These are phyloP conservation scores for Phytophthora fragariaefolia DNA, from an alignment of 352 stramenopile genomes.

Conservation along the genomic window DNA sequence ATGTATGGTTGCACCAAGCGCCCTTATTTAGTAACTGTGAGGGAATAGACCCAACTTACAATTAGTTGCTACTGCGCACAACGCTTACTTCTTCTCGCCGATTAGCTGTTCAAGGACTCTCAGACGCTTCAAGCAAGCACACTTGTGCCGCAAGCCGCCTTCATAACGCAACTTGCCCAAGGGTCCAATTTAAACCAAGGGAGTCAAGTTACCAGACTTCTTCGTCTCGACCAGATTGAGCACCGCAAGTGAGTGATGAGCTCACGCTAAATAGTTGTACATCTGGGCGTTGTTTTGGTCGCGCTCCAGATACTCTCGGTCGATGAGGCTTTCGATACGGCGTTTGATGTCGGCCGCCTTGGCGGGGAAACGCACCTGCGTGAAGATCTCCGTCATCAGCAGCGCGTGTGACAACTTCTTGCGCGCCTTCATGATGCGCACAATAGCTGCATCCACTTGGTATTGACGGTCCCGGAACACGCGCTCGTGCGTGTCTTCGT, in stretches of 20 bases:
- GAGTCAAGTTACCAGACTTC: too few relatives aligned
- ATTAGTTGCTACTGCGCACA: slow-evolving; percentile 26
- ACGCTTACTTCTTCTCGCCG: slow-evolving; percentile 19
- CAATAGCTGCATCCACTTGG: slow-evolving; percentile 96
- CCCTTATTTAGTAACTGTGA: slow-evolving; percentile 40
- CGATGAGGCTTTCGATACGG: slow-evolving; percentile 91
- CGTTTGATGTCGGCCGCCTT: slow-evolving; percentile 89
- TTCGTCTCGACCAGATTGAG: slow-evolving; percentile 7
- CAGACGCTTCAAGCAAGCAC: slow-evolving; percentile 18
- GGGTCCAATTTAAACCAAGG: too few relatives aligned
- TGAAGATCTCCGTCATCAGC: slow-evolving; percentile 97
- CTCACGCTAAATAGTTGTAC: slow-evolving; percentile 89
- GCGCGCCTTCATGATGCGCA: slow-evolving; percentile 99
- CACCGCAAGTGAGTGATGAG: slow-evolving; percentile 12
- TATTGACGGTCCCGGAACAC: slow-evolving; percentile 95
- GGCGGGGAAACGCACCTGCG: slow-evolving; percentile 91
- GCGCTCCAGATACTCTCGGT: slow-evolving; percentile 89
- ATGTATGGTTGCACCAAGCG: slow-evolving; percentile 29
- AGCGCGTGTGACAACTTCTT: slow-evolving; percentile 96
- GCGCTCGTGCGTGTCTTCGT: slow-evolving; percentile 93
- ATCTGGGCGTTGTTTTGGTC: slow-evolving; percentile 80
- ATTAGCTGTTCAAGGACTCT: slow-evolving; percentile 25
- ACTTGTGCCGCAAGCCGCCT: too few relatives aligned
- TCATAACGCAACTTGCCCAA: too few relatives aligned
- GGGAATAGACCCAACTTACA: slow-evolving; percentile 30